phyloP scores from a whole-genome alignment of 305 asterid genomes.

The Fraxinus albicans region DNA sequence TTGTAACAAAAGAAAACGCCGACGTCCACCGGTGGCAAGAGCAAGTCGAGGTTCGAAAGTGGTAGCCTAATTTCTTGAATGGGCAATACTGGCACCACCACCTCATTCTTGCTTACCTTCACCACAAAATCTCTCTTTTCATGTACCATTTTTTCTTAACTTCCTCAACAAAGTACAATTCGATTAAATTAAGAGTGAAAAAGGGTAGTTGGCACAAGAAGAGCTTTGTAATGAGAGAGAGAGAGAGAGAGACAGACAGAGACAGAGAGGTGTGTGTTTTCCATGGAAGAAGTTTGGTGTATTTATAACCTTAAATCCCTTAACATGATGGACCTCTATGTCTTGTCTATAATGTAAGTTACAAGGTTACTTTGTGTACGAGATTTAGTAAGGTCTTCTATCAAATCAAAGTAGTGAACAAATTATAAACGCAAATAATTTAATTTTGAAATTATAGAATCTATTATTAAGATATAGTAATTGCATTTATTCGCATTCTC shows the following conservation, averaged over 20 bases:
- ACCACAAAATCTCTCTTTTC: constrained; percentile 32
- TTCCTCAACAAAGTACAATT: background rate
- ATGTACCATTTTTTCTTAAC: constrained; percentile 17
- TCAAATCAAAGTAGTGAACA: background rate
- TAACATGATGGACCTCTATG: background rate
- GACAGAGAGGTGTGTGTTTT: background rate
- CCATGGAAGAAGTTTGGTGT: background rate
- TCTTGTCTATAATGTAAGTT: background rate
- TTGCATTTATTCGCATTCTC: background rate
- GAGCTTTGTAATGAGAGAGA: background rate
- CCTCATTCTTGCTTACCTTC: constrained; percentile 34
- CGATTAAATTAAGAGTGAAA: background rate
- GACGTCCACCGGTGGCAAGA: constrained; percentile 50
- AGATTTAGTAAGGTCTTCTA: too few species aligned
- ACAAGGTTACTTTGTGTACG: background rate
- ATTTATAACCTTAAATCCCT: constrained; percentile 28
- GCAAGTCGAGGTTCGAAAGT: constrained; percentile 60
- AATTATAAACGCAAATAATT: background rate
- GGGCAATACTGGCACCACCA: constrained; percentile 44
- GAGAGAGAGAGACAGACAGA: too few species aligned
- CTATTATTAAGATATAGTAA: too few species aligned
- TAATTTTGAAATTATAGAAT: too few species aligned
- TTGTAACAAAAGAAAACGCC: constrained; percentile 49
- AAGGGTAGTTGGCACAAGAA: background rate
- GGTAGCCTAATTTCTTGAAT: constrained; percentile 54